phyloP scores from a whole-genome alignment of 345 rosid species.

The Syzygium jambos region DNA sequence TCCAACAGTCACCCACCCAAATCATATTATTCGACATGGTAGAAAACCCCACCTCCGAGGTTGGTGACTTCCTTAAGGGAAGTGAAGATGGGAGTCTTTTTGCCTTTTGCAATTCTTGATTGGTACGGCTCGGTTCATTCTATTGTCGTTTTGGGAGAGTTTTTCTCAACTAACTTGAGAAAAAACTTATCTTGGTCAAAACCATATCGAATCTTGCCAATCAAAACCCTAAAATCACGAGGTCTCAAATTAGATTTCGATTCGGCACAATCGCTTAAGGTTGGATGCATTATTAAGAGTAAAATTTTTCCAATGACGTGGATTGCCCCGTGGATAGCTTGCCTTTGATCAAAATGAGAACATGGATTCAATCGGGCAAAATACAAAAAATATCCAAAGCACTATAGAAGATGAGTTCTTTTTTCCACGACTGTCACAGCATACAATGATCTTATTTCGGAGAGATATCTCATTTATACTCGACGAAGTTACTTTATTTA shows the following conservation, averaged over 20 bases:
- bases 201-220: not conserved
- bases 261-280: not conserved
- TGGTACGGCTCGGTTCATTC: not conserved
- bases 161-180: not conserved
- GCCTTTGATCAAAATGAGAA: rapidly evolving
- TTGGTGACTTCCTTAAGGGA: no score
- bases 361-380: not conserved
- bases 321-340: rapidly evolving
- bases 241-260: not conserved
- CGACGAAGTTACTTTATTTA: not conserved
- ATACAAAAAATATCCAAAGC: rapidly evolving
- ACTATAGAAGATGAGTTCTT: not conserved
- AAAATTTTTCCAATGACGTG: not conserved
- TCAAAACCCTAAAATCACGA: not conserved
- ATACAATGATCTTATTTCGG: not conserved
- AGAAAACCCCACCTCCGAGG: not conserved
- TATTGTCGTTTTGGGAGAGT: not conserved
- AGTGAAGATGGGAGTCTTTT: not conserved
- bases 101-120: not conserved
- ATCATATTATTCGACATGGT: not conserved
- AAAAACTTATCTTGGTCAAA: not conserved
- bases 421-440: not conserved
- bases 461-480: not conserved
- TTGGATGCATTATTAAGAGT: not conserved
- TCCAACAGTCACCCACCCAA: not conserved